These are phyloP conservation scores for Aspergillus pseudoviridinutans DNA, from an alignment of 2,329 filamentous ascomycete species.

Conservation along the genomic window DNA sequence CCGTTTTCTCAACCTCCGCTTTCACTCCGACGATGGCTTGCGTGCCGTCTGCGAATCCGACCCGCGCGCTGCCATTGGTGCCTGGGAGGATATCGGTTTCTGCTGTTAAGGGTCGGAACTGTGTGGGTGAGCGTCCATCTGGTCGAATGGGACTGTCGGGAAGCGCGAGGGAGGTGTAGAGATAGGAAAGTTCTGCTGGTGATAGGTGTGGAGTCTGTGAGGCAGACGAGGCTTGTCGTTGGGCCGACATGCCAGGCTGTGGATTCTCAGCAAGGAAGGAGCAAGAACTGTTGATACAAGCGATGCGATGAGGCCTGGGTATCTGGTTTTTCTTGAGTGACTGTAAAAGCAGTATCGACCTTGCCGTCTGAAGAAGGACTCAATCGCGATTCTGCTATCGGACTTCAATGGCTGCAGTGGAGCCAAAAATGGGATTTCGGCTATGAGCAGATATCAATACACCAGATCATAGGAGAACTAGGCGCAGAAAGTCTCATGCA, in stretches of 20 bases:
- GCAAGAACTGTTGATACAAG: background rate
- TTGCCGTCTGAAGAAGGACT: background rate
- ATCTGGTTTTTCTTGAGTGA: background rate
- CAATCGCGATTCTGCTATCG: background rate
- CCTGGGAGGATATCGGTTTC: slow-evolving; percentile 86
- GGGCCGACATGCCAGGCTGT: slow-evolving; percentile 53
- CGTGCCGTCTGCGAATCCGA: slow-evolving; percentile 91
- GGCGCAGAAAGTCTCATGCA: background rate
- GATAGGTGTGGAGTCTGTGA: slow-evolving; percentile 65
- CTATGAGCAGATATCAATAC: background rate
- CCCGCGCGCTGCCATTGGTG: slow-evolving; percentile 86
- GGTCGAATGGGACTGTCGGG: slow-evolving; percentile 74
- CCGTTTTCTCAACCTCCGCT: slow-evolving; percentile 81
- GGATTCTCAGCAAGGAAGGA: slow-evolving; percentile 3
- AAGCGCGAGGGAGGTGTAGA: slow-evolving; percentile 80
- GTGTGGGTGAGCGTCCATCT: slow-evolving; percentile 74
- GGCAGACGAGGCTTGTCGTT: slow-evolving; percentile 54
- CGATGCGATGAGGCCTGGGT: background rate
- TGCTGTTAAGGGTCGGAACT: slow-evolving; percentile 86
- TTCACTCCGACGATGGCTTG: slow-evolving; percentile 96
- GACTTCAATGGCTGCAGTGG: background rate
- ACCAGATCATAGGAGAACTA: background rate
- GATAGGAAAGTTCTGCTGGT: slow-evolving; percentile 92
- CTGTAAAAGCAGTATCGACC: background rate
- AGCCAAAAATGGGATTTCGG: background rate